Evolutionary conservation across 2,329 filamentous ascomycete genomes (phyloP).

Genomic region (Ophiostoma himal-ulmi): DNA sequence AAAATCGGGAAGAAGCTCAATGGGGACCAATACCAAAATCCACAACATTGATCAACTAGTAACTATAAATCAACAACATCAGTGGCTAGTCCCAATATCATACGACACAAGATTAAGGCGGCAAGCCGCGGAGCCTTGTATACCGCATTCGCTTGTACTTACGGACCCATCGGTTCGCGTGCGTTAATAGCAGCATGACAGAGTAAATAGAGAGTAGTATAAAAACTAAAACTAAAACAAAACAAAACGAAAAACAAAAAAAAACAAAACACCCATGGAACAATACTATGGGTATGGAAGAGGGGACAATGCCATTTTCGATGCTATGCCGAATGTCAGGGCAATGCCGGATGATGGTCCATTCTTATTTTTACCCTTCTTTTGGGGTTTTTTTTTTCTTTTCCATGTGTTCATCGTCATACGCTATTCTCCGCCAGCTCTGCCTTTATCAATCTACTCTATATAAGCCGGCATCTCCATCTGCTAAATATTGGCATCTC

Average conservation of each 20-base stretch:
- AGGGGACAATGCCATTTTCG: too few species aligned
- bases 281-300: not conserved
- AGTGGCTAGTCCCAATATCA: not conserved
- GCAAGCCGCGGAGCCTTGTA: not conserved
- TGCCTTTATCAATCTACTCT: not conserved
- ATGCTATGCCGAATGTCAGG: not conserved
- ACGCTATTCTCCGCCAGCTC: not conserved
- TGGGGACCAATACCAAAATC: too few species aligned
- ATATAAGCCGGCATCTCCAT: not conserved
- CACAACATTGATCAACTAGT: not conserved
- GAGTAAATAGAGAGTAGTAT: too few species aligned
- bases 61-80: not conserved
- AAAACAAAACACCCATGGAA: not conserved
- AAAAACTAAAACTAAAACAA: not conserved
- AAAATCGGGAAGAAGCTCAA: not conserved
- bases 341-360: not conserved
- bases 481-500: not conserved
- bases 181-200: not conserved
- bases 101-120: not conserved
- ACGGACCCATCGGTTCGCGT: not conserved
- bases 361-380: not conserved
- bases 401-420: constrained; percentile 5
- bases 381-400: not conserved
- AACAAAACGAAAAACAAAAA: not conserved
- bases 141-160: not conserved